These are phyloP conservation scores for Protea cynaroides DNA, from an alignment of 164 flowering plant species.

Conservation along the genomic window DNA sequence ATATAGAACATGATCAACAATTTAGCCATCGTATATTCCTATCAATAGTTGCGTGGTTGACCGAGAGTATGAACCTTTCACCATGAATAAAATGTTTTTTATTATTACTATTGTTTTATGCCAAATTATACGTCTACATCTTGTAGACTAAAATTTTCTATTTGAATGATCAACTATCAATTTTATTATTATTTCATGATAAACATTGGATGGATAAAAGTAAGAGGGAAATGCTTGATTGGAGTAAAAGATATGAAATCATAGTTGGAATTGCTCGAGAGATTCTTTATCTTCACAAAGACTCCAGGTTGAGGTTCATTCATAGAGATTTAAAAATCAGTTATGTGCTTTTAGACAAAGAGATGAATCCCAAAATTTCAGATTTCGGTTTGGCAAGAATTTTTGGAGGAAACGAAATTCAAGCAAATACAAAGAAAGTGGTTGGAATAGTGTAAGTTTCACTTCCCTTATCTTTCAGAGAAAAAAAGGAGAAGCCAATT, in stretches of 20 bases:
- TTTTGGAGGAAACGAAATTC: slow-evolving; percentile 45
- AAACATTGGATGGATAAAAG: slow-evolving; percentile 19
- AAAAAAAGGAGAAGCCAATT: too few species aligned
- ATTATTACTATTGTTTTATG: too few species aligned
- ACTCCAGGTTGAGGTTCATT: slow-evolving; percentile 58
- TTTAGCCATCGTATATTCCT: too few species aligned
- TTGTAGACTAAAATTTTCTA: too few species aligned
- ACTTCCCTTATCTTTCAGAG: background rate
- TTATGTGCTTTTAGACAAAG: slow-evolving; percentile 52
- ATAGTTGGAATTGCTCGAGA: slow-evolving; percentile 67
- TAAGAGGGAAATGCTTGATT: slow-evolving; percentile 29
- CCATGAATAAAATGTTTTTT: too few species aligned
- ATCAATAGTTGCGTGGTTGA: too few species aligned
- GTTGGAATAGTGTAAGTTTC: slow-evolving; percentile 70
- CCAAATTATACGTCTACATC: too few species aligned
- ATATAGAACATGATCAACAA: too few species aligned
- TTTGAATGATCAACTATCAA: background rate
- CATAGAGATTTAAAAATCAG: slow-evolving; percentile 73
- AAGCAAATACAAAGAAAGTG: slow-evolving; percentile 47
- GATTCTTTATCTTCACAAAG: slow-evolving; percentile 67
- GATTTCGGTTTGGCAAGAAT: slow-evolving; percentile 77
- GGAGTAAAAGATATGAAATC: slow-evolving; percentile 53
- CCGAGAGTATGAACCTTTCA: too few species aligned
- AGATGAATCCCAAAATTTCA: slow-evolving; percentile 64
- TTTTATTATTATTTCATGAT: background rate